Evolutionary conservation across 1,139 yeast species (phyloP), one percentile per base, ranked within the genome.

Genomic region (Starmera stellimalicola): DNA sequence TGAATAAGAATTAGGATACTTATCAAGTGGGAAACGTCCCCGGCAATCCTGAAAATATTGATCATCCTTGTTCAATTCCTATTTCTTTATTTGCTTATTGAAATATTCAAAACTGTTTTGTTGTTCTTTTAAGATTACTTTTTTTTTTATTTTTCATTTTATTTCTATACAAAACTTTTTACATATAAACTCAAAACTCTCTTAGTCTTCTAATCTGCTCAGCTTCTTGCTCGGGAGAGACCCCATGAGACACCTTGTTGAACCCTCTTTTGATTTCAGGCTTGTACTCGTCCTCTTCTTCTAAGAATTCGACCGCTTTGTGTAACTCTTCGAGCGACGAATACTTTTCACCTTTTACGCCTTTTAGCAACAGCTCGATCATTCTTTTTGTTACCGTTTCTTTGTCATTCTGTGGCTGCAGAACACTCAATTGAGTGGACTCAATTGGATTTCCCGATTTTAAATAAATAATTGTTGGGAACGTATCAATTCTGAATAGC

Each of bases 21-120:
- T 27, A 82, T 77, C 55, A 84, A 63, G 55, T 91, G 98, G 33
- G 93, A 74, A 40, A 84, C 54, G 54, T 91, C 98, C 24, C 91
- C 72, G 34, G 53, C 44, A 10, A 74, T 57, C 50, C 79, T 65
- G 52, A 75, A 75, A 39, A 73, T 62, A 51, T 74, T 62, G 43
- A 60, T 40, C 54, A 47, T 52, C 6, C 14, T 22, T n/a, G 5
- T 17, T 16, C 17, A 8, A 20, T 5, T 20, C 7, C 6, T 9
- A 16, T 23, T 29, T 26, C 10, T 6, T 20, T 10, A 5, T 16
- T 16, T 6, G 27, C 12, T 12, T 24, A 4, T 8, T 24, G 8
- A 8, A 24, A 24, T 5, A 4, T 8, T 24, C 7, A 8, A 24
- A 24, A 3, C 14, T 24, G 12, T 3, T 3, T 12, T n/a, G 15